A percentile compares a stretch with the other conserved stretches of the same genome.
These are phyloP conservation scores for Pseudonitzschia pungens DNA, from an alignment of 108 stramenopile genomes.

Conservation along the genomic window DNA sequence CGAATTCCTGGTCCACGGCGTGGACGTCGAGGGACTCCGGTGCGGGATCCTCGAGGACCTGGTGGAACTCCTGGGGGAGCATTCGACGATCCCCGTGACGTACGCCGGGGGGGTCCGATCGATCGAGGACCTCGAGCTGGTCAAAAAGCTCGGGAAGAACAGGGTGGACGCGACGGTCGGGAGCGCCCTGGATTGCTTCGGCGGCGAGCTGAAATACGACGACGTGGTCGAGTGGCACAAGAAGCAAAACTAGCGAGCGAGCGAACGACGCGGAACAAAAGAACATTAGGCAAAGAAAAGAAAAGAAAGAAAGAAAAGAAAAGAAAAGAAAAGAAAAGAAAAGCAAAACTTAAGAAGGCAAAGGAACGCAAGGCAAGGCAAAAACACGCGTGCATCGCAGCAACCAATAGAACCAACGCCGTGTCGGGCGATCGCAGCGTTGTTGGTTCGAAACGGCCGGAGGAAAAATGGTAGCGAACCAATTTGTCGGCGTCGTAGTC, in stretches of 20 bases:
- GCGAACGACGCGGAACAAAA: too few relatives aligned
- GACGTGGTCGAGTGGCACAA: slow-evolving; percentile 95
- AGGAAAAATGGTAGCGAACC: too few relatives aligned
- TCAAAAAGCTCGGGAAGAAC: slow-evolving; percentile 83
- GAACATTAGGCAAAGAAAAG: too few relatives aligned
- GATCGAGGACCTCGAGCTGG: slow-evolving; percentile 87
- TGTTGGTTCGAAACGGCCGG: too few relatives aligned
- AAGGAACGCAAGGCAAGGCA: too few relatives aligned
- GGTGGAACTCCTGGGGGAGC: slow-evolving; percentile 81
- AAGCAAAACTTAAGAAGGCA: too few relatives aligned
- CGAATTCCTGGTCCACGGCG: slow-evolving; percentile 98
- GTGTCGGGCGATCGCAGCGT: too few relatives aligned
- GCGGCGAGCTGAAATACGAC: slow-evolving; percentile 87
- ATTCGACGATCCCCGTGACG: slow-evolving; percentile 91
- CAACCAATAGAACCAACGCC: too few relatives aligned
- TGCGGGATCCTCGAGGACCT: slow-evolving; percentile 94
- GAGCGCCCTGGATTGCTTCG: slow-evolving; percentile 96
- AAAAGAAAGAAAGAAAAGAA: too few relatives aligned
- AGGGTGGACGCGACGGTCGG: slow-evolving; percentile 96
- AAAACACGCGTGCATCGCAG: too few relatives aligned
- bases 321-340: too few relatives aligned
- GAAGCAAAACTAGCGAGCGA: slow-evolving; percentile 47
- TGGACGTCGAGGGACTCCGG: slow-evolving; percentile 96
- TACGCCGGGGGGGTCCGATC: slow-evolving; percentile 96
- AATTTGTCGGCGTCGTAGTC: too few relatives aligned